Conservation (phyloP, 768 basidiomycete genomes). For the Harrya chromipes region DNA sequence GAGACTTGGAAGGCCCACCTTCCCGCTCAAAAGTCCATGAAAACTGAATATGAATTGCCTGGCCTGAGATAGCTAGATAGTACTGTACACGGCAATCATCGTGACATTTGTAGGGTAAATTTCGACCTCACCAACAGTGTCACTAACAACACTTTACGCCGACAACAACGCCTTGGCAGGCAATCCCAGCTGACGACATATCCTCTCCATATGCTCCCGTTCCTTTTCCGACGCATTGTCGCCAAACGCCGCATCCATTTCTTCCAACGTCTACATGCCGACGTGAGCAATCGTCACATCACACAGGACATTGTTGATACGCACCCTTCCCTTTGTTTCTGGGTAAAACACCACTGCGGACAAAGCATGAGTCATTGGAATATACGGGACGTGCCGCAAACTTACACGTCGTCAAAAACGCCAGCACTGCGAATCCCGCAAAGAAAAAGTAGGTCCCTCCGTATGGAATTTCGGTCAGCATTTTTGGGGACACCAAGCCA, state of each 20-base stretch:
- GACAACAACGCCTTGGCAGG: constrained; percentile 24
- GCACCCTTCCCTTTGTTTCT: constrained; percentile 33
- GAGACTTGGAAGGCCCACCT: no score
- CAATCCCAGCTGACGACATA: constrained; percentile 28
- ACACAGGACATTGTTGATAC: constrained; percentile 1
- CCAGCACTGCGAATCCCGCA: constrained; percentile 25
- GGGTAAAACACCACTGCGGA: constrained; percentile 25
- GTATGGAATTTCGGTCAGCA: constrained; percentile 17
- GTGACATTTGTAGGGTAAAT: no score
- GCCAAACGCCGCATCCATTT: constrained; percentile 33
- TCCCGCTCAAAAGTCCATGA: no score
- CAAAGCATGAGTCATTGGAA: no score
- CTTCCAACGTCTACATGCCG: constrained; percentile 29
- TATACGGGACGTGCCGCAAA: background rate
- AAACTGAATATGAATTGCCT: no score
- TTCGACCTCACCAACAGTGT: no score
- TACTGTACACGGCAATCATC: no score
- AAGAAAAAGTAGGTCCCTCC: constrained; percentile 31
- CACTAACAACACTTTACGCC: constrained; percentile 1
- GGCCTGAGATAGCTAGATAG: no score
- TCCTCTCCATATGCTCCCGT: constrained; percentile 25
- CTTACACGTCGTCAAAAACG: constrained; percentile 31
- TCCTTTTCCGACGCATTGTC: constrained; percentile 27
- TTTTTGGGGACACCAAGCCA: constrained; percentile 28
- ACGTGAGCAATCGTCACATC: background rate